Percentiles rank a stretch among this genome's conserved stretches.
Evolutionary conservation across 2,329 filamentous ascomycete species (phyloP).

Genomic region (Clonostachys rhizophaga): DNA sequence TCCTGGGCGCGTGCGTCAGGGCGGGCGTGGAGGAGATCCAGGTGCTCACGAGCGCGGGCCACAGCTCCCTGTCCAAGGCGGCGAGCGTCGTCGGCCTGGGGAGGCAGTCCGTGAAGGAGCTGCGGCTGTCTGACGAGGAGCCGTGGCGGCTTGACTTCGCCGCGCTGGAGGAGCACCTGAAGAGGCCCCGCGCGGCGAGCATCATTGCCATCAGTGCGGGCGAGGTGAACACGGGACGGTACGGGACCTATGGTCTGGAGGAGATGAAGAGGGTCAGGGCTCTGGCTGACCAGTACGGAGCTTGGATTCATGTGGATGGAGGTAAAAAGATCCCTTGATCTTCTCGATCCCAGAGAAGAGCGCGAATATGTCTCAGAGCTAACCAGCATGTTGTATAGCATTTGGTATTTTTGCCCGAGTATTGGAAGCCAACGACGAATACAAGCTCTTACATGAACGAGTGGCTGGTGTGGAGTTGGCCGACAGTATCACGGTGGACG

Average conservation of each 20-base stretch:
- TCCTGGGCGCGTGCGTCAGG: conserved; percentile 59
- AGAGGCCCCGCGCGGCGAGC: conserved; percentile 48
- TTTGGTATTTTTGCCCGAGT: conserved; percentile 79
- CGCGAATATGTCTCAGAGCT: not conserved
- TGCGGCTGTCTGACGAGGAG: conserved; percentile 44
- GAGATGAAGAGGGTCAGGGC: conserved; percentile 61
- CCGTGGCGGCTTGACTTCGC: conserved; percentile 69
- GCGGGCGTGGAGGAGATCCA: conserved; percentile 66
- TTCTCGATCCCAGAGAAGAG: not conserved
- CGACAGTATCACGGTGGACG: conserved; percentile 83
- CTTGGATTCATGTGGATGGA: conserved; percentile 89
- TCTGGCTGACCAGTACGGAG: conserved; percentile 66
- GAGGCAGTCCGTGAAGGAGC: conserved; percentile 57
- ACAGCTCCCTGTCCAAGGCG: conserved; percentile 81
- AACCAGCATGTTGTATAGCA: conserved; percentile 35
- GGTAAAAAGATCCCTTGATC: conserved; percentile 29
- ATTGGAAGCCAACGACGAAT: conserved; percentile 53
- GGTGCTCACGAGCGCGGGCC: conserved; percentile 74
- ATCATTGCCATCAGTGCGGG: conserved; percentile 80
- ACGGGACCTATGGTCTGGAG: conserved; percentile 53
- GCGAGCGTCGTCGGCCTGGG: conserved; percentile 80
- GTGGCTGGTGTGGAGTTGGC: conserved; percentile 70
- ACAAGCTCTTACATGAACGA: conserved; percentile 42
- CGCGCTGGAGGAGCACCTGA: conserved; percentile 56
- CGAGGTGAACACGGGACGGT: conserved; percentile 87